Conservation (phyloP, 23 red algal species). For the Gracilariopsis chorda region DNA sequence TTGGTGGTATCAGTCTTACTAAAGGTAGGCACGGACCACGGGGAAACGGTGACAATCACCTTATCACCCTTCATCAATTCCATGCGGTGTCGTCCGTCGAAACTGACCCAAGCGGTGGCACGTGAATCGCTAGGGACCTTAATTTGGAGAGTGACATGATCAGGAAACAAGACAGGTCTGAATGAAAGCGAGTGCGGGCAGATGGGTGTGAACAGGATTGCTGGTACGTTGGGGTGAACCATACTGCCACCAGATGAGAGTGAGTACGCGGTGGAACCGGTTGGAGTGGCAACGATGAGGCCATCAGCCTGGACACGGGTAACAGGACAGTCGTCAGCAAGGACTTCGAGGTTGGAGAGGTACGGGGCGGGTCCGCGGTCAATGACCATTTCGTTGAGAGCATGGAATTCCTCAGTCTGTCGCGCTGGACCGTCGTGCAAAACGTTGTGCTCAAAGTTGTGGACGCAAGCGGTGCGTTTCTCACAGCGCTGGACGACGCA, state of each 20-base stretch:
- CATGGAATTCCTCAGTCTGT: slow-evolving; percentile 49
- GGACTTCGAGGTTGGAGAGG: slow-evolving; percentile 75
- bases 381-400: slow-evolving; percentile 90
- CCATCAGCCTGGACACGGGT: slow-evolving; percentile 88
- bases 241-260: slow-evolving; percentile 75
- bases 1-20: slow-evolving; percentile 38
- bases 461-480: neutral
- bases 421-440: neutral
- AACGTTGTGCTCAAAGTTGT: slow-evolving; percentile 10
- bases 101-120: slow-evolving; percentile 77
- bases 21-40: slow-evolving; percentile 76
- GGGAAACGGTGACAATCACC: slow-evolving; percentile 57
- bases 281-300: slow-evolving; percentile 82
- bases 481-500: slow-evolving; percentile 33
- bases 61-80: slow-evolving; percentile 81
- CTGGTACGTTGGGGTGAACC: slow-evolving; percentile 85
- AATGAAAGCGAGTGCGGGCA: slow-evolving; percentile 93
- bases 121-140: slow-evolving; percentile 66
- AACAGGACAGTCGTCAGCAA: slow-evolving; percentile 66
- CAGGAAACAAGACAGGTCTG: slow-evolving; percentile 81
- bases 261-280: slow-evolving; percentile 87
- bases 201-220: slow-evolving; percentile 86
- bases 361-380: slow-evolving; percentile 83
- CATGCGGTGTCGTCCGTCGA: slow-evolving; percentile 82
- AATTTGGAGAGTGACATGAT: slow-evolving; percentile 61